Conservation (phyloP, 1,139 yeast species). For the Scheffersomyces insectosa region DNA sequence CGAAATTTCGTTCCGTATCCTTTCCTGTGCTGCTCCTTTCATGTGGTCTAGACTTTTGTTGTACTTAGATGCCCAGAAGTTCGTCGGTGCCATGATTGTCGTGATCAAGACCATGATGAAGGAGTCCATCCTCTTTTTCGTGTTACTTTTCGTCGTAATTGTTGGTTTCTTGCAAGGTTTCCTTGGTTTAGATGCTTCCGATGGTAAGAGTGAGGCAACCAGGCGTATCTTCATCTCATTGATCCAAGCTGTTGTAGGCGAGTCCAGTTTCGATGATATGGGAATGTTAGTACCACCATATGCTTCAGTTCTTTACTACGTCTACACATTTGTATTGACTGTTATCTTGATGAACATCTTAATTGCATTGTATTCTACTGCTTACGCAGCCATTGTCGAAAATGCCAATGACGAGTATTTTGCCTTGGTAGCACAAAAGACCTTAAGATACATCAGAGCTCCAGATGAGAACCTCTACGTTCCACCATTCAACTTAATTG, state of each 20-base stretch:
- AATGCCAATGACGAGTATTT: slow-evolving; percentile 84
- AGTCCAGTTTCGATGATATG: slow-evolving; percentile 70
- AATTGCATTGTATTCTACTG: slow-evolving; percentile 82
- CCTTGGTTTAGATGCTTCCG: slow-evolving; percentile 83
- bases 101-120: slow-evolving; percentile 85
- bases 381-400: slow-evolving; percentile 77
- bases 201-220: slow-evolving; percentile 79
- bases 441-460: slow-evolving; percentile 79
- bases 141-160: slow-evolving; percentile 66
- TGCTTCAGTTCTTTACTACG: slow-evolving; percentile 73
- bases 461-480: slow-evolving; percentile 86
- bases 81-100: slow-evolving; percentile 88
- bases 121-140: slow-evolving; percentile 79
- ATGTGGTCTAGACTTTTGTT: slow-evolving; percentile 82
- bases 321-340: slow-evolving; percentile 71
- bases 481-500: slow-evolving; percentile 81
- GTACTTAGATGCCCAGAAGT: slow-evolving; percentile 75
- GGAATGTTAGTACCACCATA: slow-evolving; percentile 80
- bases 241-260: slow-evolving; percentile 70
- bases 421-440: slow-evolving; percentile 83
- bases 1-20: slow-evolving; percentile 64
- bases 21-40: slow-evolving; percentile 83
- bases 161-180: slow-evolving; percentile 86
- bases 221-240: slow-evolving; percentile 61
- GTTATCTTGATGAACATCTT: slow-evolving; percentile 77